Evolutionary conservation across 1,284 basidiomycete species (phyloP), one percentile per base, ranked within the genome.

Genomic region (Rhodotorula sp.): DNA sequence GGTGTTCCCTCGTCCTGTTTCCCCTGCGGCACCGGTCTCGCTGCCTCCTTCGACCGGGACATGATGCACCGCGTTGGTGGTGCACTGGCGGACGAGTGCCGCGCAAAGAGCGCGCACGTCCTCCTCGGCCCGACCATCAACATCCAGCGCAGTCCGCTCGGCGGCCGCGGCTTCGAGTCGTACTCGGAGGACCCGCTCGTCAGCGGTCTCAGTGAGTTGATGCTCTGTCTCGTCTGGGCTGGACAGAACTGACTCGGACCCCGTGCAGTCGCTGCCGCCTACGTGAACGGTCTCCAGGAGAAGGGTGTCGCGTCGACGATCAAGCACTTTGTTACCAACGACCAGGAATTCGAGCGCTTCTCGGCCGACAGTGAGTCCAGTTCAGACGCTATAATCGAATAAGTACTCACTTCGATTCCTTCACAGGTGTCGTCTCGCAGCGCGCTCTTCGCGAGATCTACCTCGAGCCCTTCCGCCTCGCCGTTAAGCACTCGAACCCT

Each of bases 371-470:
- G 59, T 53, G 52, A 13, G 48, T 65, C 64, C 69, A 66, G 78
- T 84, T 50, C 83, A 60, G 84, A 85, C 55, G 4, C 7, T 16
- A 25, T 13, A 13, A 4, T 0, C 13, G 13, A 16, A 5, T 3
- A 9, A n/a, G 9, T 4, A 14, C 52, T 53, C 25, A 53, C 52
- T 21, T 14, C 3, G 25, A 5, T 3, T 12, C 1, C n/a, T 16
- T 13, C 34, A 3, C 52, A 53, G 52, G 52, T 21, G 59, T 61
- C 48, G 81, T 90, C 72, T 87, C 86, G 27, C 85, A 87, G 70
- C 87, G 91, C 45, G 89, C 91, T 0, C 84, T 93, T 56, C 86
- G 90, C 44, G 91, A 93, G 80, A 86, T 93, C 61, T 93, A 93
- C 81, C 84, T 92, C 53, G 87, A 89, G 84, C 89, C 89, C 0